phyloP scores from a whole-genome alignment of 495 filamentous ascomycete species.

The Saxispiralis lemnorum region DNA sequence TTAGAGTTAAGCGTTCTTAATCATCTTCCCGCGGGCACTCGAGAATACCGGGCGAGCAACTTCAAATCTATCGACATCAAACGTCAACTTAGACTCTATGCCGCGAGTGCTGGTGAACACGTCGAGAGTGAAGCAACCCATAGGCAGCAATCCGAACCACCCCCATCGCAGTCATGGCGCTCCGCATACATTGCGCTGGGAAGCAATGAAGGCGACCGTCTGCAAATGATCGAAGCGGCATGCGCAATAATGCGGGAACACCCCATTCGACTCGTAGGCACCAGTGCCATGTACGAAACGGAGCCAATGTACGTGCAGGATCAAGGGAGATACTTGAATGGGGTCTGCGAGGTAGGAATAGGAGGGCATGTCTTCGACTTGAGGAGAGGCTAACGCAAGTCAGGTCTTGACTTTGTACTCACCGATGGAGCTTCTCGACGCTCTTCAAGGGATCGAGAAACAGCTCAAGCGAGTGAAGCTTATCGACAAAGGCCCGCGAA shows the following conservation, averaged over 20 bases:
- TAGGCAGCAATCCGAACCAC: too few species aligned
- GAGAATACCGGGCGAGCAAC: too few species aligned
- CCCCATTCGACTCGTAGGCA: conserved; percentile 53
- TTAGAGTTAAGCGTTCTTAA: too few species aligned
- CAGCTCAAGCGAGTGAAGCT: conserved; percentile 59
- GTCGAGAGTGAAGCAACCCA: too few species aligned
- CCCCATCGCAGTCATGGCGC: neutral
- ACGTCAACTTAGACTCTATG: too few species aligned
- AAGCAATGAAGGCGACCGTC: conserved; percentile 80
- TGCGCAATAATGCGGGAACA: conserved; percentile 52
- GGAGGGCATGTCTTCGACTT: neutral
- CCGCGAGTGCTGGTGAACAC: too few species aligned
- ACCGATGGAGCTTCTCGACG: conserved; percentile 57
- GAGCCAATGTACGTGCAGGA: conserved; percentile 89
- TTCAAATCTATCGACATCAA: too few species aligned
- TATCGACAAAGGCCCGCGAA: conserved; percentile 83
- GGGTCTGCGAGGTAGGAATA: conserved; percentile 67
- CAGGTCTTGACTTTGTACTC: conserved; percentile 67
- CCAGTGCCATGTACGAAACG: conserved; percentile 85
- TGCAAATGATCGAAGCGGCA: conserved; percentile 65
- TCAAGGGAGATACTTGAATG: conserved; percentile 79
- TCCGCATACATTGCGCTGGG: conserved; percentile 63
- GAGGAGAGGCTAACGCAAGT: neutral
- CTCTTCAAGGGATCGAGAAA: conserved; percentile 68
- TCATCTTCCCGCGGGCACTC: too few species aligned